Conservation (phyloP, 768 basidiomycete species). For the Xerocomellus chrysenteron region DNA sequence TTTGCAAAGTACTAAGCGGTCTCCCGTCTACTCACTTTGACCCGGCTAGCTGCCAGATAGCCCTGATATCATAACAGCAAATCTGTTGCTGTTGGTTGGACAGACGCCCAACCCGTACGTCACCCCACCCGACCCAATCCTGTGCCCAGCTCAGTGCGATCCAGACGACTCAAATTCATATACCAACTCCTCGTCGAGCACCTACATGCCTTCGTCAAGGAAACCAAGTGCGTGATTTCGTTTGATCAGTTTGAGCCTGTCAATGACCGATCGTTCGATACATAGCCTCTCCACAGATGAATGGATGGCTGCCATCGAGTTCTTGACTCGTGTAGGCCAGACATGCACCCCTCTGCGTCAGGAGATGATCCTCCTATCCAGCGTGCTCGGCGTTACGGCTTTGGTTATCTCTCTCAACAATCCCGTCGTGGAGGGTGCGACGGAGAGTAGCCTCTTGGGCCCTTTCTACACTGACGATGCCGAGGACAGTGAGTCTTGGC, state of each 20-base stretch:
- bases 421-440: conserved; percentile 57
- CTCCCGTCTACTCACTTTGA: not conserved
- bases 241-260: not conserved
- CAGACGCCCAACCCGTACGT: conserved; percentile 42
- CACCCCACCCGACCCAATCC: not conserved
- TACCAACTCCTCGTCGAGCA: conserved; percentile 58
- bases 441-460: conserved; percentile 75
- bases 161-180: conserved; percentile 46
- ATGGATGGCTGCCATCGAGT: conserved; percentile 80
- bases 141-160: not conserved
- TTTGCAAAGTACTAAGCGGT: not conserved
- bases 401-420: conserved; percentile 77
- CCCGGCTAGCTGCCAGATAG: conserved; percentile 43
- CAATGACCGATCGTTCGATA: not conserved
- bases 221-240: conserved; percentile 50
- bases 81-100: conserved; percentile 40
- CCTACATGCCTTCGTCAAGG: conserved; percentile 70
- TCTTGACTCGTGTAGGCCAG: conserved; percentile 74
- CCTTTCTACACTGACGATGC: conserved; percentile 84
- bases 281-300: conserved; percentile 72
- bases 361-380: conserved; percentile 87
- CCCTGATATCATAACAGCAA: conserved; percentile 50
- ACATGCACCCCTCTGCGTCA: conserved; percentile 67
- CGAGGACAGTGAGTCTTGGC: conserved; percentile 51
- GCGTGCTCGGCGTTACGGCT: conserved; percentile 73